Percentiles rank a stretch among this genome's conserved stretches.
Conservation (phyloP, 78 protist genomes). For the Dictyostelium firmibasis region DNA sequence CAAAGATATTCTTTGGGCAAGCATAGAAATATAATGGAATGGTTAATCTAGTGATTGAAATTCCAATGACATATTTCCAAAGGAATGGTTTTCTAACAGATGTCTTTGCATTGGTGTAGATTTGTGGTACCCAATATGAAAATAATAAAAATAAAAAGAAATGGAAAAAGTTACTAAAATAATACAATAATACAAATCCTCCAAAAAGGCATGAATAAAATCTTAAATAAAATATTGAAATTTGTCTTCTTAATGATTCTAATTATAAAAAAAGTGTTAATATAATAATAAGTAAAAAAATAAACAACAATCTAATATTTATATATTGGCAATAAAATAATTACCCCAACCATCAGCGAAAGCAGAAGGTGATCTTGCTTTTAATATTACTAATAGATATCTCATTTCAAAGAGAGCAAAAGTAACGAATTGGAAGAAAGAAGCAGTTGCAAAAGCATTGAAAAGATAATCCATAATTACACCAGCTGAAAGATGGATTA, state of each 20-base stretch:
- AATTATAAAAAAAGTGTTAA: not conserved
- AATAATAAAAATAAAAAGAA: slow-evolving; percentile 78
- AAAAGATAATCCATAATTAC: slow-evolving; percentile 73
- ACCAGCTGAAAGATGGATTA: slow-evolving; percentile 86
- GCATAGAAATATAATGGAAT: slow-evolving; percentile 87
- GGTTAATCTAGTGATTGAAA: slow-evolving; percentile 72
- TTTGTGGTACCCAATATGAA: slow-evolving; percentile 91
- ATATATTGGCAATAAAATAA: not conserved
- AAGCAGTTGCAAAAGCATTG: slow-evolving; percentile 87
- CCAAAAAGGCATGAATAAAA: slow-evolving; percentile 84
- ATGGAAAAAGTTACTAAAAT: slow-evolving; percentile 48
- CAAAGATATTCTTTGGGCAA: slow-evolving; percentile 82
- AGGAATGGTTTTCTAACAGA: slow-evolving; percentile 44
- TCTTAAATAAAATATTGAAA: slow-evolving; percentile 79
- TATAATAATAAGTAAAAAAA: not conserved
- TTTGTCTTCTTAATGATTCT: slow-evolving; percentile 78
- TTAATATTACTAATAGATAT: slow-evolving; percentile 80
- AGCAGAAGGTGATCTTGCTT: slow-evolving; percentile 81
- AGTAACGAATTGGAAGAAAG: slow-evolving; percentile 85
- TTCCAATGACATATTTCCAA: slow-evolving; percentile 78
- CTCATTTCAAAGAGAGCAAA: slow-evolving; percentile 89
- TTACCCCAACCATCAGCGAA: slow-evolving; percentile 81
- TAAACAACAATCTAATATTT: not conserved
- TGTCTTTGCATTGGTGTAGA: slow-evolving; percentile 20
- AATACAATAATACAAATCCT: slow-evolving; percentile 81